These are phyloP conservation scores for Penicillium fuscoglaucum DNA, from an alignment of 2,329 filamentous ascomycete genomes.

Conservation along the genomic window DNA sequence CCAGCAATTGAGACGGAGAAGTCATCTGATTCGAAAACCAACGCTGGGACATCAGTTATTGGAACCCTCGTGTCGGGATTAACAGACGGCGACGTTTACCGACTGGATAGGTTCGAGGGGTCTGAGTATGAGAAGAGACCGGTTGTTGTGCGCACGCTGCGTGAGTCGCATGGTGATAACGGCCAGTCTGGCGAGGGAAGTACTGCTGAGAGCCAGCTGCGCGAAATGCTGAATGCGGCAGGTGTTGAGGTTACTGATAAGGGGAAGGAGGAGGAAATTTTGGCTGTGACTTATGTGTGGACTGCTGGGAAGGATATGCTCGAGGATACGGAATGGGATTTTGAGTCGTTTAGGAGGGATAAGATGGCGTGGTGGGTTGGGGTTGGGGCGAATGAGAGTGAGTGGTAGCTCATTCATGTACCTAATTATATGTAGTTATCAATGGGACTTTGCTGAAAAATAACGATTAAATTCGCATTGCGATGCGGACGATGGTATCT, in stretches of 20 bases:
- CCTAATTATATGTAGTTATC: not conserved
- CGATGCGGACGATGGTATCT: constrained; percentile 26
- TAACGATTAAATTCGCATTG: not conserved
- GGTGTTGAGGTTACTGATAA: constrained; percentile 55
- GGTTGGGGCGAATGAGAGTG: constrained; percentile 47
- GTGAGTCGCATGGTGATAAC: constrained; percentile 7
- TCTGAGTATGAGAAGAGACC: constrained; percentile 62
- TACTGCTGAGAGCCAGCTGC: constrained; percentile 34
- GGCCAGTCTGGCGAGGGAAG: constrained; percentile 20
- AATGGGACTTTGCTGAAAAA: not conserved
- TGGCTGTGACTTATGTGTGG: constrained; percentile 67
- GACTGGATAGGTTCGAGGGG: constrained; percentile 83
- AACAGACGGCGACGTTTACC: constrained; percentile 71
- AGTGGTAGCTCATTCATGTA: constrained; percentile 33
- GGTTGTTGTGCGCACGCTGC: constrained; percentile 49
- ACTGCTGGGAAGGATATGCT: constrained; percentile 50
- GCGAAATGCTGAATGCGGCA: constrained; percentile 46
- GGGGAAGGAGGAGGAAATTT: constrained; percentile 41
- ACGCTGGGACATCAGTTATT: constrained; percentile 56
- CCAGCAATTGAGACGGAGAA: not conserved
- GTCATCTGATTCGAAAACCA: not conserved
- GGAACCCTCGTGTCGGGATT: constrained; percentile 77
- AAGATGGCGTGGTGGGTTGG: constrained; percentile 66
- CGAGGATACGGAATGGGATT: constrained; percentile 82
- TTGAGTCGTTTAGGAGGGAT: constrained; percentile 74